These are phyloP conservation scores for Talaromyces borbonicus DNA, from an alignment of 495 filamentous ascomycete genomes.

Conservation along the genomic window DNA sequence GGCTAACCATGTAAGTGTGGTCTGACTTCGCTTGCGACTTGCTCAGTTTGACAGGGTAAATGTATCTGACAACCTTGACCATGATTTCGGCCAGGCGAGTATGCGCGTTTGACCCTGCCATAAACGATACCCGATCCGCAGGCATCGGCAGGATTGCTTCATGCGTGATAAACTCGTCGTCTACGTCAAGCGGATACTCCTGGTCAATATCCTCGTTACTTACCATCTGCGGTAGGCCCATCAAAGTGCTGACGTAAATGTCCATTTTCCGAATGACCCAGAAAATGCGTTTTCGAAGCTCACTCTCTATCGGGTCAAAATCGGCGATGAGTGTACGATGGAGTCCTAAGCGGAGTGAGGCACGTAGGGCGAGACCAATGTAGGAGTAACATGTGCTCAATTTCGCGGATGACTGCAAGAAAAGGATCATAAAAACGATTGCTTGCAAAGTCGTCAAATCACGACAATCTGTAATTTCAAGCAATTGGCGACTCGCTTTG, in stretches of 20 bases:
- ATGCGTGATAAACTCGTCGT: slow-evolving; percentile 82
- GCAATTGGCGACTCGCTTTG: slow-evolving; percentile 62
- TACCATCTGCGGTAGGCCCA: slow-evolving; percentile 78
- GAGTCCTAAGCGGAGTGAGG: slow-evolving; percentile 75
- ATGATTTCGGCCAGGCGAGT: slow-evolving; percentile 67
- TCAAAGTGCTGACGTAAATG: slow-evolving; percentile 78
- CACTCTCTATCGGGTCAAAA: slow-evolving; percentile 76
- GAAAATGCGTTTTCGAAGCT: slow-evolving; percentile 76
- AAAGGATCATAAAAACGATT: slow-evolving; percentile 85
- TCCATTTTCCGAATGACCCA: slow-evolving; percentile 92
- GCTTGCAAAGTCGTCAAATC: slow-evolving; percentile 79
- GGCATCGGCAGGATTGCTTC: slow-evolving; percentile 66
- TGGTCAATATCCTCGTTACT: slow-evolving; percentile 89
- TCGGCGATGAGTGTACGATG: slow-evolving; percentile 68
- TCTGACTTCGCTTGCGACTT: slow-evolving; percentile 35
- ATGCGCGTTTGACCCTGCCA: slow-evolving; percentile 80
- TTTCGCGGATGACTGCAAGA: slow-evolving; percentile 83
- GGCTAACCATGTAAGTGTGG: slow-evolving; percentile 76
- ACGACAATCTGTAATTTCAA: slow-evolving; percentile 87
- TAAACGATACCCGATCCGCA: slow-evolving; percentile 60
- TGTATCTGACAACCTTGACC: slow-evolving; percentile 73
- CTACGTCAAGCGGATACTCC: slow-evolving; percentile 72
- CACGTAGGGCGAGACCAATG: slow-evolving; percentile 80
- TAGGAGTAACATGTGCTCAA: slow-evolving; percentile 90
- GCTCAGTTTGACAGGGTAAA: slow-evolving; percentile 79